Evolutionary conservation across 345 rosid species (phyloP).

Genomic region (Salix purpurea): DNA sequence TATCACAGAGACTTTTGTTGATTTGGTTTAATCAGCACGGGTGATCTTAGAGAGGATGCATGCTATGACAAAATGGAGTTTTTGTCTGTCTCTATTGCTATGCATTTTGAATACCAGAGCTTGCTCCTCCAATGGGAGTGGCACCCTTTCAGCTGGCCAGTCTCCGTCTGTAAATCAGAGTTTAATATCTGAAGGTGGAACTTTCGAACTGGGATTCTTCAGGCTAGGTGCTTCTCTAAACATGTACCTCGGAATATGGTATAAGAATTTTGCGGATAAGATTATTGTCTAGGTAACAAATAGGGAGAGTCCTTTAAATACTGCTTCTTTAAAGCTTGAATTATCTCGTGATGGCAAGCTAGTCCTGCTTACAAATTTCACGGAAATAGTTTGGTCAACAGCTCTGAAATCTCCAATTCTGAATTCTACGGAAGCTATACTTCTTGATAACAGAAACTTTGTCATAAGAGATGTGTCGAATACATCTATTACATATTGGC

Average conservation of each 20-base stretch:
- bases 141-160: background rate
- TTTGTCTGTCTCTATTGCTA: too few relatives aligned
- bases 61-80: too few relatives aligned
- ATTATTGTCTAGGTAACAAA: constrained; percentile 32
- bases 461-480: constrained; percentile 8
- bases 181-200: constrained; percentile 10
- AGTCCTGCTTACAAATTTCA: constrained; percentile 16
- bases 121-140: background rate
- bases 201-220: constrained; percentile 29
- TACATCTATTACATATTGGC: constrained; percentile 11
- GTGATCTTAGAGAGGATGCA: too few relatives aligned
- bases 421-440: constrained; percentile 16
- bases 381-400: constrained; percentile 19
- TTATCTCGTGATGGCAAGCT: constrained; percentile 20
- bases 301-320: constrained; percentile 15
- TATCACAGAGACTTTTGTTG: too few relatives aligned
- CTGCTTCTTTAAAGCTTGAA: constrained; percentile 4
- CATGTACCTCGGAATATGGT: constrained; percentile 31
- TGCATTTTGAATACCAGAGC: too few relatives aligned
- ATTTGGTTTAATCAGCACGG: too few relatives aligned
- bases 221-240: constrained; percentile 19
- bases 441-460: constrained; percentile 25
- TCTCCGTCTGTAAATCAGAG: constrained; percentile 21
- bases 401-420: background rate
- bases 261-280: constrained; percentile 1